Evolutionary conservation across 108 stramenopile species (phyloP).

Genomic region (Fistulifera solaris): DNA sequence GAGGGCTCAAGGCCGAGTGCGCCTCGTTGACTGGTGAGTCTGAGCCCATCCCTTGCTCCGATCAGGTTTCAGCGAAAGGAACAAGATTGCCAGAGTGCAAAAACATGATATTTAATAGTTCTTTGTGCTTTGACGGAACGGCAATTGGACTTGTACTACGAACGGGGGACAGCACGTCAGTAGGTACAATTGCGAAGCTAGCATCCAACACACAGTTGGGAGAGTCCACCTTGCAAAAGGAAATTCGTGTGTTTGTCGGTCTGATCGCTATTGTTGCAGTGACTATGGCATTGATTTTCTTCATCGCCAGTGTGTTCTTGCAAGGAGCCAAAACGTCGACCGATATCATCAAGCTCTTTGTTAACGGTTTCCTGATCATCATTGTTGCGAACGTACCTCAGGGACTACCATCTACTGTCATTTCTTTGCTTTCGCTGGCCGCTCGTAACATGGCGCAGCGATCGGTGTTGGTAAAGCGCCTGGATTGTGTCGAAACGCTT

Average conservation of each 20-base stretch:
- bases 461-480: slow-evolving; percentile 82
- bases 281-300: slow-evolving; percentile 40
- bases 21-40: slow-evolving; percentile 88
- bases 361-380: slow-evolving; percentile 67
- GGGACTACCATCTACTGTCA: slow-evolving; percentile 94
- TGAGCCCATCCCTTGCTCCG: slow-evolving; percentile 54
- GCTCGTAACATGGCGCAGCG: slow-evolving; percentile 75
- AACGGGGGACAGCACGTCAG: slow-evolving; percentile 68
- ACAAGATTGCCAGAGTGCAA: too few relatives aligned
- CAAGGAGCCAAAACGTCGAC: slow-evolving; percentile 58
- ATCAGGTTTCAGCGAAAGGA: too few relatives aligned
- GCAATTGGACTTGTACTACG: slow-evolving; percentile 65
- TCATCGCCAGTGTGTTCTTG: slow-evolving; percentile 74
- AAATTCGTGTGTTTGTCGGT: slow-evolving; percentile 72
- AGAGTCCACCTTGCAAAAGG: slow-evolving; percentile 72
- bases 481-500: slow-evolving; percentile 94
- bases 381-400: slow-evolving; percentile 95
- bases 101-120: too few relatives aligned
- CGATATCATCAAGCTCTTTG: slow-evolving; percentile 63
- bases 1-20: slow-evolving; percentile 78
- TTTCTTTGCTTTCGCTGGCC: slow-evolving; percentile 80
- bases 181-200: slow-evolving; percentile 59
- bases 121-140: slow-evolving; percentile 57
- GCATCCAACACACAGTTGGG: slow-evolving; percentile 80
- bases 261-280: slow-evolving; percentile 75